A percentile compares a stretch with the other conserved stretches of the same genome.
Conservation (phyloP, 164 flowering plant species). For the Dillenia turbinata region DNA sequence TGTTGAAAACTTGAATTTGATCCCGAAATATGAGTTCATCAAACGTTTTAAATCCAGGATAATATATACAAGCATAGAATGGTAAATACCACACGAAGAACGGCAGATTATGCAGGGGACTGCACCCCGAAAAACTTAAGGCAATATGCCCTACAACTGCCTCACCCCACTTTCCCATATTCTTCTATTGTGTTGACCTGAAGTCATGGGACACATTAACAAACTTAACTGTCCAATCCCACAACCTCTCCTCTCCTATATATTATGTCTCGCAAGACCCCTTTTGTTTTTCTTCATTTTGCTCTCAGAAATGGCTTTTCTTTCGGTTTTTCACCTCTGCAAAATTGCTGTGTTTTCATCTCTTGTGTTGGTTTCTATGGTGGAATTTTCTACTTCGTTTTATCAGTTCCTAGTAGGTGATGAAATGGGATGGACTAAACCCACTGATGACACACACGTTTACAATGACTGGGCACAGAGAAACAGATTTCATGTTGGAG, state of each 20-base stretch:
- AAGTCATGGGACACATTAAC: background rate
- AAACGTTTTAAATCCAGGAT: no score
- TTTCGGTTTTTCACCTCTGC: slow-evolving; percentile 6
- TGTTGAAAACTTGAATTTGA: no score
- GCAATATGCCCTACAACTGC: no score
- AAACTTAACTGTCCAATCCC: background rate
- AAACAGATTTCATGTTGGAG: slow-evolving; percentile 60
- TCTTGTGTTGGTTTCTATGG: slow-evolving; percentile 10
- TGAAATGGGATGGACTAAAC: slow-evolving; percentile 39
- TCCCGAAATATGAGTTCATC: no score
- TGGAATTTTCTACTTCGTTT: slow-evolving; percentile 17
- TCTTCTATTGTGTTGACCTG: no score
- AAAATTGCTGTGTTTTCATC: slow-evolving; percentile 2
- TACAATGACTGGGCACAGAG: slow-evolving; percentile 50
- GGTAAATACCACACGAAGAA: no score
- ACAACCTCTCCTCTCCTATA: background rate
- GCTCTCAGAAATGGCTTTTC: slow-evolving; percentile 18
- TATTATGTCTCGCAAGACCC: background rate
- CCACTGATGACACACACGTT: slow-evolving; percentile 31
- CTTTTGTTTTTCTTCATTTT: background rate
- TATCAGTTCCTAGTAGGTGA: slow-evolving; percentile 51
- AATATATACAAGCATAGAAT: no score
- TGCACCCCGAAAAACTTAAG: no score
- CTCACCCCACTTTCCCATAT: no score
- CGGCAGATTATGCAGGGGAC: no score